Evolutionary conservation across 352 stramenopile genomes (phyloP), one percentile per base, ranked within the genome.

Genomic region (Globisporangium solare): DNA sequence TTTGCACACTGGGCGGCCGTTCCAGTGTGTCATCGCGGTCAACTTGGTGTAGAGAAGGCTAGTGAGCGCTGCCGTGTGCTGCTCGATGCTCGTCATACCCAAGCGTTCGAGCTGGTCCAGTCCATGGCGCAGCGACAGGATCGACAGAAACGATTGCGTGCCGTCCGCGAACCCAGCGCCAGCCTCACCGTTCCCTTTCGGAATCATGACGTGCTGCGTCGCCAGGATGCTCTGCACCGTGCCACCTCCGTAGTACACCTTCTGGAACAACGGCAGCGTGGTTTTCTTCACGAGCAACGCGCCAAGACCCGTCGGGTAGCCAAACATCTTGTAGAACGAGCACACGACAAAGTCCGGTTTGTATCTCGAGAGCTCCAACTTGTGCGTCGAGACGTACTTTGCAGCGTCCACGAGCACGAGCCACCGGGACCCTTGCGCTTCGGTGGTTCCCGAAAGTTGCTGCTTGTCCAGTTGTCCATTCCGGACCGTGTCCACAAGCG

Each of bases 281-380:
- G 27, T 51, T 51, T 73, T 83, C 22, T 71, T 61, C 12, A 87
- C 69, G 0, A 93, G 31, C n/a, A 93, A 50, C 0, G 78, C 80
- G 2, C 83, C 83, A 20, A 89, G 52, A 0, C 83, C 83, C 0
- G 80, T 89, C 0, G 83, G 83, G 45, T 86, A 91, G 7, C 83
- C 83, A 49, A 91, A 89, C 45, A 93, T 67, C 52, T 91, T 93
- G 73, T 93, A 93, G 47, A 93, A 93, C n/a, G 79, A 91, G 27
- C 91, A 42, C 31, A 72, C 68, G 0, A 90, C 74, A 35, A 93
- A 91, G 57, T 93, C 83, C 0, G 79, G 73, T 18, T 64, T 62
- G 43, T 67, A 49, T 18, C 12, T 31, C 0, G 68, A 73, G 35
- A 93, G 67, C 60, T 93, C 68, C 13, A 93, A 58, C 6, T 54